Evolutionary conservation across 2,329 filamentous ascomycete genomes (phyloP), one percentile per base, ranked within the genome.

Genomic region (Fusarium albosuccineum): DNA sequence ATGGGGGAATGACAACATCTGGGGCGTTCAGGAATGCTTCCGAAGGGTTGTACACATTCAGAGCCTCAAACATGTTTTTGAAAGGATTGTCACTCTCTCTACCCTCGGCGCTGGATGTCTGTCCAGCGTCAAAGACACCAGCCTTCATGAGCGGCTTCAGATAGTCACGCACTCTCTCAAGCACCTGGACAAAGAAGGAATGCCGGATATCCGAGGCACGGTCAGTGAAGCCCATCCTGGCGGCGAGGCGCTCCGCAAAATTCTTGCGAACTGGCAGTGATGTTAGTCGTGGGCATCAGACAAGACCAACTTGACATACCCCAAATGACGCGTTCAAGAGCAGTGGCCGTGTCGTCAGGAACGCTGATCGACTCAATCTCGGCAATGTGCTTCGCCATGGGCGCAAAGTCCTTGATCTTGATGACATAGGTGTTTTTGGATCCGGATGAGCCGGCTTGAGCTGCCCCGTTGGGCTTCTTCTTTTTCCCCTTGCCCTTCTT

Each of bases 321-420:
- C 45, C 51, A 64, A 2, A 73, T 70, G 13, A 61, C 67, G 13
- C 68, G 60, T 9, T 65, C 62, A 9, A 73, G 33, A 37, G 68
- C 48, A 5, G 61, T 5, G 27, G 57, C 34, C 9, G 64, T 62
- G n/a, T 29, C 22, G 1, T 42, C 22, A n/a, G 69, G 69, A 27
- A 73, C 42, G 2, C 13, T 41, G 5, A 73, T 11, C 16, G 34
- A 27, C 27, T 58, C 61, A 1, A 37, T 44, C 2, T 67, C 49
- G 7, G 62, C 64, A 9, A 71, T 46, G 34, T 60, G 49, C 5
- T 45, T 60, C 1, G 64, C 69, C 60, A 71, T 69, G 5, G 66
- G 56, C 60, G 63, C 60, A 45, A 67, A 71, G 16, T 71, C 65
- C 6, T 13, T 54, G 11, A 68, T 68, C 6, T 42, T 63, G 33